Conservation (phyloP, 176 grass and related monocot genomes). For the Zea mays region Zm-B73-REFERENCE-NAM-5.0 NC_050103.1:64051001-64051500, state of each 20-base stretch:
- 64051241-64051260: neutral
- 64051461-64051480: no score
- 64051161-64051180: neutral
- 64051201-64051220: constrained; percentile 52
- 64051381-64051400: constrained; percentile 10
- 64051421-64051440: no score
- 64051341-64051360: constrained; percentile 43
- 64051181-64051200: constrained; percentile 41
- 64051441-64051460: no score
- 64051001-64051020: constrained; percentile 13
- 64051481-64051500: no score
- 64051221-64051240: constrained; percentile 25
- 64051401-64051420: neutral
- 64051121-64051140: constrained; percentile 81
- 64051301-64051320: constrained; percentile 39
- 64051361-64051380: constrained; percentile 3
- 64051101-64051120: constrained; percentile 14
- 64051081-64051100: neutral
- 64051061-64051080: neutral
- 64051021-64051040: constrained; percentile 21
- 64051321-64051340: constrained; percentile 49
- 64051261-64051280: constrained; percentile 52
- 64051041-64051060: constrained; percentile 13
- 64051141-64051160: constrained; percentile 84
- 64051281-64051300: no score